phyloP scores from a whole-genome alignment of 805 yeast species.

The Cyberlindnera euphorbiae region DNA sequence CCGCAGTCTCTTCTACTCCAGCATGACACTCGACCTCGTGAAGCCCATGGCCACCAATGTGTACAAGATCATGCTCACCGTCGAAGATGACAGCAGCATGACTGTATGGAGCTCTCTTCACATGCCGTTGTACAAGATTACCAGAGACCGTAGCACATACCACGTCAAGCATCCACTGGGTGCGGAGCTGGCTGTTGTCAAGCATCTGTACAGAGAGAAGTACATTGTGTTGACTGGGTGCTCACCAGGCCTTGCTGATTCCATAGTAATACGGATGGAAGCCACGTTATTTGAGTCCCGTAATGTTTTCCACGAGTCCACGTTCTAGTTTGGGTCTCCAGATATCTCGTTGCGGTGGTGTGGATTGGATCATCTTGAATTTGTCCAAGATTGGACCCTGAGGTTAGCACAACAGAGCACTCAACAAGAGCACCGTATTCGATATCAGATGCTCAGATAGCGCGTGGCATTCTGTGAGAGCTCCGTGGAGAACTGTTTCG shows the following conservation, averaged over 20 bases:
- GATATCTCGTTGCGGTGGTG: constrained; percentile 20
- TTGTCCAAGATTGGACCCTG: constrained; percentile 12
- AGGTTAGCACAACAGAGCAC: constrained; percentile 2
- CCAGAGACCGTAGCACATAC: constrained; percentile 16
- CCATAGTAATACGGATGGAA: constrained; percentile 13
- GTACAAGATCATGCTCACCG: too few relatives aligned
- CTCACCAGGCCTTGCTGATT: too few relatives aligned
- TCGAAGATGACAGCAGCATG: too few relatives aligned
- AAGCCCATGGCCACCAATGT: too few relatives aligned
- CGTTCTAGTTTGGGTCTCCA: constrained; percentile 20
- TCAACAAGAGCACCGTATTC: constrained; percentile 5
- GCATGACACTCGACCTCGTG: too few relatives aligned
- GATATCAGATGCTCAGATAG: too few relatives aligned
- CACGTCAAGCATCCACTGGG: constrained; percentile 11
- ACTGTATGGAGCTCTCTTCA: constrained; percentile 1
- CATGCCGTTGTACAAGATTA: constrained; percentile 13
- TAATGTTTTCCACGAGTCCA: constrained; percentile 4
- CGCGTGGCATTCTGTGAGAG: constrained; percentile 19
- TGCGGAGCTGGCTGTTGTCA: constrained; percentile 16
- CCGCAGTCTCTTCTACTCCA: too few relatives aligned
- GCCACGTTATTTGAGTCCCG: constrained; percentile 1
- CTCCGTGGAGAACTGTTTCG: constrained; percentile 10
- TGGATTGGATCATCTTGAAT: constrained; percentile 20
- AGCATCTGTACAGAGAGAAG: constrained; percentile 14
- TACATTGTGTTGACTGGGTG: constrained; percentile 20